Evolutionary conservation across 2,329 filamentous ascomycete species (phyloP).

Genomic region (Trichoderma polysporum): DNA sequence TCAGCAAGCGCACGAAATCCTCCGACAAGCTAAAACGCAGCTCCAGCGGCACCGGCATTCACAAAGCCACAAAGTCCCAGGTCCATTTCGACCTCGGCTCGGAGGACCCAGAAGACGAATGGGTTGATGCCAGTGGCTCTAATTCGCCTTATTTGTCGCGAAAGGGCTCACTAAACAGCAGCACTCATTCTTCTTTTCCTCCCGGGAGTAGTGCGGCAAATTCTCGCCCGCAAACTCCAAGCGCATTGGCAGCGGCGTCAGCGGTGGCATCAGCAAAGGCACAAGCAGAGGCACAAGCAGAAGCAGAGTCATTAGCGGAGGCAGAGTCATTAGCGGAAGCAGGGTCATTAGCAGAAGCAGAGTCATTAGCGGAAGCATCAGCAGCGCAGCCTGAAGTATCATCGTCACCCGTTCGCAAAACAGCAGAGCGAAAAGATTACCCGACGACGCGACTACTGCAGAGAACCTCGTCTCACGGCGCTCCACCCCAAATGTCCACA

Average conservation of each 20-base stretch:
- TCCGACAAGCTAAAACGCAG: constrained; percentile 54
- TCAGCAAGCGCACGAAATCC: constrained; percentile 52
- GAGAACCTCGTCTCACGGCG: constrained; percentile 60
- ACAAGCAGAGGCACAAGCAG: no score
- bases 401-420: constrained; percentile 33
- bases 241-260: constrained; percentile 24
- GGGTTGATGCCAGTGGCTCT: constrained; percentile 65
- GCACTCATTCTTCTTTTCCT: constrained; percentile 48
- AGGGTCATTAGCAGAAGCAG: background rate
- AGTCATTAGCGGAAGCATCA: background rate
- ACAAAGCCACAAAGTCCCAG: constrained; percentile 44
- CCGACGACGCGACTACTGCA: constrained; percentile 67
- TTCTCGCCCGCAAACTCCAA: constrained; percentile 39
- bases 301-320: background rate
- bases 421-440: constrained; percentile 57
- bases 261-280: constrained; percentile 25
- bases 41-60: constrained; percentile 50
- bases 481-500: constrained; percentile 64
- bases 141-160: constrained; percentile 56
- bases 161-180: constrained; percentile 50
- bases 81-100: constrained; percentile 65
- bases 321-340: background rate
- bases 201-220: constrained; percentile 34
- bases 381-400: constrained; percentile 18
- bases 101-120: constrained; percentile 54